Evolutionary conservation across 495 filamentous ascomycete species (phyloP).

Genomic region (Rhizodiscina lignyota): DNA sequence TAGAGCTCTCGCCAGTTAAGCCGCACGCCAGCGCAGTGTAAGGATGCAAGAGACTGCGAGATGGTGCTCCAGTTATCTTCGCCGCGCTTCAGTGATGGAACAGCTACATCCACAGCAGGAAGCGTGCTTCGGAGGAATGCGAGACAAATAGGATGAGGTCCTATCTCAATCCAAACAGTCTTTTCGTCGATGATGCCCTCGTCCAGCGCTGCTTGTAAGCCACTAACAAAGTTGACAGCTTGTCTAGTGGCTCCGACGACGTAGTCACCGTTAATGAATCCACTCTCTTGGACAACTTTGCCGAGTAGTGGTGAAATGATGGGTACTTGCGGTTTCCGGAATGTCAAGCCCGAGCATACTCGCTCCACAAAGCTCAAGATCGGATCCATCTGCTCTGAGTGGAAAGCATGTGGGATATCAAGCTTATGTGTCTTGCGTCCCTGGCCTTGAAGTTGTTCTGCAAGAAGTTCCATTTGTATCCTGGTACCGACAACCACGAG

Average conservation of each 20-base stretch:
- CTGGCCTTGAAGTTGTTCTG: slow-evolving; percentile 2
- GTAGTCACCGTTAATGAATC: slow-evolving; percentile 28
- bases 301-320: slow-evolving; percentile 14
- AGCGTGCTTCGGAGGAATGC: slow-evolving; percentile 10
- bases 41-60: slow-evolving; percentile 35
- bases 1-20: slow-evolving; percentile 69
- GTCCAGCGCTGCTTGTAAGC: slow-evolving; percentile 35
- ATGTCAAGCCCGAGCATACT: slow-evolving; percentile 5
- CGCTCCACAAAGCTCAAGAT: slow-evolving; percentile 9
- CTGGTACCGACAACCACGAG: slow-evolving; percentile 33
- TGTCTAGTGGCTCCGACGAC: slow-evolving; percentile 55
- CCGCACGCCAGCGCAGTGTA: slow-evolving; percentile 49
- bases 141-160: slow-evolving; percentile 12
- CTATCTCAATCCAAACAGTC: slow-evolving; percentile 16
- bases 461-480: slow-evolving; percentile 11
- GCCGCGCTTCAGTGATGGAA: slow-evolving; percentile 39
- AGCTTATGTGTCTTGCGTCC: slow-evolving; percentile 3
- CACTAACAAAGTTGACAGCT: slow-evolving; percentile 57
- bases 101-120: slow-evolving; percentile 17
- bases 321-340: slow-evolving; percentile 9
- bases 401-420: slow-evolving; percentile 9
- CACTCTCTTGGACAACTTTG: slow-evolving; percentile 8
- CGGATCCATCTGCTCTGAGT: slow-evolving; percentile 16
- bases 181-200: slow-evolving; percentile 7
- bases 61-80: slow-evolving; percentile 52